Percentiles rank a stretch among this genome's conserved stretches.
Evolutionary conservation across 2,329 filamentous ascomycete species (phyloP).

Genomic region (Aspergillus eucalypticola): DNA sequence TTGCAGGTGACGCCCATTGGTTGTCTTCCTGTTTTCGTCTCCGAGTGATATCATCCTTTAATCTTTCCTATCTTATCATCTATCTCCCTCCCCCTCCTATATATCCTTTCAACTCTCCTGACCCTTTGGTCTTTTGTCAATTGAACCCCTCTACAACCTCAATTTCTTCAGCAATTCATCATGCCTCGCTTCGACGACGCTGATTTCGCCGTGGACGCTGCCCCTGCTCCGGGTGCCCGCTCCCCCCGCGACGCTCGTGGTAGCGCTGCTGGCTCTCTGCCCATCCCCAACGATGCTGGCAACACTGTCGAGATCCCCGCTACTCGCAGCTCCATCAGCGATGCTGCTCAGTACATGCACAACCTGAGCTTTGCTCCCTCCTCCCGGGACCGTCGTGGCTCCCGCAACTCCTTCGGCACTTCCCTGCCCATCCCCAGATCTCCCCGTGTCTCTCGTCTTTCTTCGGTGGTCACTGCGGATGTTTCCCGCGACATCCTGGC

Average conservation of each 20-base stretch:
- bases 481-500: constrained; percentile 66
- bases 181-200: constrained; percentile 64
- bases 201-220: constrained; percentile 51
- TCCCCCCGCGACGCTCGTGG: constrained; percentile 31
- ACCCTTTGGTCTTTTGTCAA: not conserved
- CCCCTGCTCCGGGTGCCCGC: constrained; percentile 20
- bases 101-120: constrained; percentile 4
- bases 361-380: constrained; percentile 68
- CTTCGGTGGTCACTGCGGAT: constrained; percentile 58
- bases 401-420: constrained; percentile 74
- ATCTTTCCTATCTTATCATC: constrained; percentile 3
- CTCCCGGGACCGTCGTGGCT: constrained; percentile 66
- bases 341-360: constrained; percentile 71
- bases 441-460: constrained; percentile 68
- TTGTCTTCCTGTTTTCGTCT: constrained; percentile 1
- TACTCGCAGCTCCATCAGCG: constrained; percentile 66
- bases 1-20: not conserved
- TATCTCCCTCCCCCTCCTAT: not conserved
- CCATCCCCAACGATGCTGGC: constrained; percentile 48
- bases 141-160: not conserved
- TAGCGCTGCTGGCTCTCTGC: constrained; percentile 31
- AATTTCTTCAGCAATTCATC: constrained; percentile 30
- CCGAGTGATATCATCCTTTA: constrained; percentile 21
- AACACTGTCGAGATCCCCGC: constrained; percentile 70
- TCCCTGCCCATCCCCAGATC: constrained; percentile 71